phyloP scores from a whole-genome alignment of 495 filamentous ascomycete species.

The Penicillium tannophilum region DNA sequence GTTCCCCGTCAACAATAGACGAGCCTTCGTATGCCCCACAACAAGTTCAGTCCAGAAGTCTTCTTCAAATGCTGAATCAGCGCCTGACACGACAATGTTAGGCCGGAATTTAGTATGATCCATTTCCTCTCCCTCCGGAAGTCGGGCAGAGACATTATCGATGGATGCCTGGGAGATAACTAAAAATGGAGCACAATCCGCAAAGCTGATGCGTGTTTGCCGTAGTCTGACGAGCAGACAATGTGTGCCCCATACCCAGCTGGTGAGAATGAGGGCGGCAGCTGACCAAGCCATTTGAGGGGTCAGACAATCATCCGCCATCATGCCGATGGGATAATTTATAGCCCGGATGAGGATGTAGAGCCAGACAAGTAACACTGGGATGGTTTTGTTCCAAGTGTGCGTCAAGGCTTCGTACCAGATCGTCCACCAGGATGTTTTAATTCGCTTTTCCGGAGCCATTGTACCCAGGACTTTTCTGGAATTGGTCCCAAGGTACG shows the following conservation, averaged over 20 bases:
- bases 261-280: background rate
- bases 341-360: background rate
- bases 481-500: conserved; percentile 66
- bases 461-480: conserved; percentile 65
- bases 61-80: conserved; percentile 68
- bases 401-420: conserved; percentile 1
- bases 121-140: conserved; percentile 58
- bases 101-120: conserved; percentile 82
- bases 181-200: conserved; percentile 77
- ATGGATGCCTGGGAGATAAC: conserved; percentile 73
- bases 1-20: conserved; percentile 70
- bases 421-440: background rate
- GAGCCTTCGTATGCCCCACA: conserved; percentile 33
- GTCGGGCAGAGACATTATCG: conserved; percentile 60
- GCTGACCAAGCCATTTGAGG: background rate
- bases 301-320: background rate
- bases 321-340: background rate
- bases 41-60: conserved; percentile 79
- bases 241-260: conserved; percentile 1
- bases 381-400: background rate
- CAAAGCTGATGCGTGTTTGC: conserved; percentile 65
- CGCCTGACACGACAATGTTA: conserved; percentile 75
- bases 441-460: conserved; percentile 34
- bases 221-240: conserved; percentile 5
- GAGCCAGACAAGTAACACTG: background rate